Base-by-base conservation (phyloP, 768 basidiomycete genomes). In the Trametes cingulata region DNA sequence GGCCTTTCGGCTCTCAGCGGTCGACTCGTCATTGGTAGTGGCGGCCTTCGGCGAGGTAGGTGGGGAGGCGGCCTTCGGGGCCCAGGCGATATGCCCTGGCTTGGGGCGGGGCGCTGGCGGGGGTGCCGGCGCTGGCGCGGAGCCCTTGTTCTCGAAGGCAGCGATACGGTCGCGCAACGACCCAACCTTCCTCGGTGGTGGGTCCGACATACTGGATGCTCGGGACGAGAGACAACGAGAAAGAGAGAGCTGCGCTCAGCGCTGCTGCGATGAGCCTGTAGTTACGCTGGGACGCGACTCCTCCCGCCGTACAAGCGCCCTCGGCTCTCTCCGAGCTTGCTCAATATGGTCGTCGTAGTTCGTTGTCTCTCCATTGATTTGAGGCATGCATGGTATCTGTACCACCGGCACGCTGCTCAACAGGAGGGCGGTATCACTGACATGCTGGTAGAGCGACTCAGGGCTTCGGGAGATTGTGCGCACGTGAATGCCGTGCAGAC, bases 91-190 rank as follows among this genome's bases (percentile, higher is more conserved):
- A 1, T 80, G 80, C 1, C 78, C 82, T 6, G 70, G 90, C 69
- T 91, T 92, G 8, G 87, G 85, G 36, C 87, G 76, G 14, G 74
- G 77, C 14, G 73, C 71, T 15, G 73, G 78, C 5, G 76, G 76
- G 29, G 85, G 77, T 22, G 74, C 65, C 8, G 73, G 58, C 20
- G 74, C 62, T 10, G 72, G 52, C 15, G 74, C 41, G 5, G 71
- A 29, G 47, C 83, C 81, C 69, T 86, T 85, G 61, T 77, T 73
- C 80, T 94, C 91, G 71, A 94, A 93, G 13, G 90, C 91, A 14
- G 91, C 91, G 74, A 94, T 94, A 69, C 91, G 85, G 77, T 94
- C 92, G 69, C 88, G 86, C 72, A 94, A 77, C 8, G 92, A 93
- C 40, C 90, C 88, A 43, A 66, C 52, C 51, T 72, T 72, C 68